Evolutionary conservation across 1,284 basidiomycete species (phyloP), one percentile per base, ranked within the genome.

Genomic region (Sanghuangporus weigelae): DNA sequence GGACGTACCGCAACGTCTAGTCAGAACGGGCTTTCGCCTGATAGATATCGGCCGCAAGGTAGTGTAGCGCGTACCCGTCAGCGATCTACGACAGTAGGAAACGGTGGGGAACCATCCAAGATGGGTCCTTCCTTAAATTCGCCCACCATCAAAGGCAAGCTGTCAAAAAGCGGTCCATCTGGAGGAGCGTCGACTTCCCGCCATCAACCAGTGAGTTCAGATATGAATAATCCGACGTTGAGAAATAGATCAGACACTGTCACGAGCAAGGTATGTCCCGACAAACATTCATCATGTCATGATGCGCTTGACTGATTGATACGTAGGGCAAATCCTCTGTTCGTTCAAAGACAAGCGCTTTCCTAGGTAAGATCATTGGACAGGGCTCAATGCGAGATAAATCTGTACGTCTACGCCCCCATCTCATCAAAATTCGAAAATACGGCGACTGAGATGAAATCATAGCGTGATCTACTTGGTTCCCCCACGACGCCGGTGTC

Each of bases 341-440:
- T 57, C 78, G 89, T 63, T 81, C 84, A 48, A 92, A 91, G 73
- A 90, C 89, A 21, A 89, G 82, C 68, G 89, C 88, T 48, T 87
- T 92, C 71, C 78, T 88, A 66, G 89, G 89, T 2, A 91, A 86
- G 72, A 86, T 92, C 84, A 74, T 88, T 48, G 88, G 88, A 1
- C 81, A 85, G 67, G 80, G 77, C 56, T 81, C 78, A 38, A 77
- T 83, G 11, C 81, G 87, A 61, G 89, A 91, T 72, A 84, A 87
- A 76, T 85, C 84, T 62, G 89, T 91, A 75, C 72, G 87, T 78
- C 46, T 60, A 2, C 26, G 26, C 26, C 40, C 26, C 38, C 49
- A 51, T 46, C 38, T 50, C 50, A 50, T 69, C 59, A 57, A 65
- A 57, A 31, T 31, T 54, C 39, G 5, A 16, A 7, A 23, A 54